Evolutionary conservation across 306 rosid genomes (phyloP), one percentile per base, ranked within the genome.

Genomic region (Vigna unguiculata): DNA sequence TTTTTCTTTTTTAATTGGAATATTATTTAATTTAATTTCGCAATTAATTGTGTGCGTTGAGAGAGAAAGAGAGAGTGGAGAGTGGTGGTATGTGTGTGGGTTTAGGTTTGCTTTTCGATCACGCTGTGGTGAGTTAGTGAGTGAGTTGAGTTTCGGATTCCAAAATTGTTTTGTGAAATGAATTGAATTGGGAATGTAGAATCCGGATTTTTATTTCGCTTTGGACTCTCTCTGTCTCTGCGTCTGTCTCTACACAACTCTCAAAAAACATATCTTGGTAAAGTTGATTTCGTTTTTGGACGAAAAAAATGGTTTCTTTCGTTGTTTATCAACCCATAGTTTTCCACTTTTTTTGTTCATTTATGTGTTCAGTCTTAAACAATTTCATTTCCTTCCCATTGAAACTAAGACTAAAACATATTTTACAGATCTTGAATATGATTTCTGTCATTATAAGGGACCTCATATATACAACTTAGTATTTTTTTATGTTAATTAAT

Each of bases 41-140:
- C 7, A n/a, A 9, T 65, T 36, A 13, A n/a, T 28, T 60, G 12
- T 58, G 7, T 57, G 43, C 10, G 85, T 24, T 84, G 20, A 84
- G 34, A 13, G 80, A 76, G 62, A 66, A n/a, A 84, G 34, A 13
- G 5, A 36, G 69, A 45, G 71, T 2, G 43, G 52, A 65, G 52
- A 40, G 28, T 20, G 55, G 28, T 20, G 22, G 72, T 20, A 3
- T 62, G 62, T 80, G 40, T 13, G 40, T 12, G 65, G 20, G 20
- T 71, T 76, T 74, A 49, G 87, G 78, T 83, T 85, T 76, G 97
- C 91, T 88, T 87, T 83, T 76, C 77, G 73, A 64, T 77, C 68
- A 89, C 88, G 94, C 93, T 72, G 86, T 40, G 67, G 43, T 4
- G 19, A 32, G 32, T 28, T 28, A 28, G 9, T 34, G 36, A 34